phyloP scores from a whole-genome alignment of 768 basidiomycete genomes.

The Glaciozyma martinii region DNA sequence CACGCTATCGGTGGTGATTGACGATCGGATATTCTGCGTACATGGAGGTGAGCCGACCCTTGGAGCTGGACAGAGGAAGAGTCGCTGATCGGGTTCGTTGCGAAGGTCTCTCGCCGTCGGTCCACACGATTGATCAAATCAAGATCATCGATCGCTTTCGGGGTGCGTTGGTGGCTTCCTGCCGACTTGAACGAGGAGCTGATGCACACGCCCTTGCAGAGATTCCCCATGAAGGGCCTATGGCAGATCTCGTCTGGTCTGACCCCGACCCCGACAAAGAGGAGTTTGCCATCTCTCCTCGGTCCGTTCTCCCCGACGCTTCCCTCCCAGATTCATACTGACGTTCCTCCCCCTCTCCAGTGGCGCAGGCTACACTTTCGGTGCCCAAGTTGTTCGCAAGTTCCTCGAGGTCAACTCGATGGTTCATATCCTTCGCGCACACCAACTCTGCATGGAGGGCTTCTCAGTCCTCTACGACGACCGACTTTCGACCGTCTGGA shows the following conservation, averaged over 20 bases:
- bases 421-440: constrained; percentile 94
- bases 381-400: constrained; percentile 93
- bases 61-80: not conserved
- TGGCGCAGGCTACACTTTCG: constrained; percentile 97
- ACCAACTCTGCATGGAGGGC: constrained; percentile 99
- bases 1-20: constrained; percentile 93
- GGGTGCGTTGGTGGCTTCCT: constrained; percentile 46
- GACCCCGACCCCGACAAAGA: constrained; percentile 99
- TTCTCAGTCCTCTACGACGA: constrained; percentile 95
- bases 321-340: constrained; percentile 12
- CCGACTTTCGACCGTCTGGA: constrained; percentile 95
- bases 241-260: constrained; percentile 99
- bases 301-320: constrained; percentile 49
- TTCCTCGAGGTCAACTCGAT: constrained; percentile 93
- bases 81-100: not conserved
- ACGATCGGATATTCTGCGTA: constrained; percentile 98
- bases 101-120: constrained; percentile 86
- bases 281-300: constrained; percentile 96
- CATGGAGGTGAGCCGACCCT: constrained; percentile 65
- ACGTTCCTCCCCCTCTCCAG: constrained; percentile 44
- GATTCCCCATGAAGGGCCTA: constrained; percentile 98
- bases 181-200: not conserved
- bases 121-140: constrained; percentile 98
- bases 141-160: constrained; percentile 98
- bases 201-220: constrained; percentile 46